phyloP scores from a whole-genome alignment of 257 asterid species.

The Perilla frutescens region DNA sequence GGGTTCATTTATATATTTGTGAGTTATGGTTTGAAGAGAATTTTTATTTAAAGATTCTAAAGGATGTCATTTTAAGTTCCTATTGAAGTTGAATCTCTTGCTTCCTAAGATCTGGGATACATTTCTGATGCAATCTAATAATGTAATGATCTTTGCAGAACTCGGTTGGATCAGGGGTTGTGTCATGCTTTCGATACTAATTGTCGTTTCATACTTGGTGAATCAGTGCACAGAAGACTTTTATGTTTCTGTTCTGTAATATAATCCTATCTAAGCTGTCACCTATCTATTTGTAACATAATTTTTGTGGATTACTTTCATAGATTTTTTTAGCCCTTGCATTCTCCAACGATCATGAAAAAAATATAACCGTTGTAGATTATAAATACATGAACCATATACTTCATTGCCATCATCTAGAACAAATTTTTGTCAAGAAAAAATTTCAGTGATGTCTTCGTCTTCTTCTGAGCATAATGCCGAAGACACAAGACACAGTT shows the following conservation, averaged over 20 bases:
- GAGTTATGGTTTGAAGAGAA: not conserved
- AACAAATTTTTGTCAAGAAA: too few species aligned
- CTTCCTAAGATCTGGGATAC: not conserved
- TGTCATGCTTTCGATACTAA: not conserved
- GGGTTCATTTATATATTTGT: not conserved
- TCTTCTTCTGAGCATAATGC: too few species aligned
- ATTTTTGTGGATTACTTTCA: too few species aligned
- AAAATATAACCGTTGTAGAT: too few species aligned
- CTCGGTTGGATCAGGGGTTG: not conserved
- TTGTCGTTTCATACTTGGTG: not conserved
- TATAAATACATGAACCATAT: too few species aligned
- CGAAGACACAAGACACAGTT: too few species aligned
- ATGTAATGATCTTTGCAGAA: not conserved
- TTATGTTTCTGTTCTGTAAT: not conserved
- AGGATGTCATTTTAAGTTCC: not conserved
- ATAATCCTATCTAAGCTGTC: not conserved
- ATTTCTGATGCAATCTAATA: not conserved
- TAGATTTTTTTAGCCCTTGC: too few species aligned
- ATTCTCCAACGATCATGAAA: too few species aligned
- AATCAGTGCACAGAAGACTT: not conserved
- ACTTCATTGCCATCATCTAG: too few species aligned
- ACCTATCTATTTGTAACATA: too few species aligned
- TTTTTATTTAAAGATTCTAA: not conserved
- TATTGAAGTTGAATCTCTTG: slow-evolving; percentile 4
- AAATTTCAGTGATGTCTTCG: too few species aligned